A percentile compares a stretch with the other conserved stretches of the same genome.
Evolutionary conservation across 768 basidiomycete genomes (phyloP).

Genomic region (Collybia nuda): DNA sequence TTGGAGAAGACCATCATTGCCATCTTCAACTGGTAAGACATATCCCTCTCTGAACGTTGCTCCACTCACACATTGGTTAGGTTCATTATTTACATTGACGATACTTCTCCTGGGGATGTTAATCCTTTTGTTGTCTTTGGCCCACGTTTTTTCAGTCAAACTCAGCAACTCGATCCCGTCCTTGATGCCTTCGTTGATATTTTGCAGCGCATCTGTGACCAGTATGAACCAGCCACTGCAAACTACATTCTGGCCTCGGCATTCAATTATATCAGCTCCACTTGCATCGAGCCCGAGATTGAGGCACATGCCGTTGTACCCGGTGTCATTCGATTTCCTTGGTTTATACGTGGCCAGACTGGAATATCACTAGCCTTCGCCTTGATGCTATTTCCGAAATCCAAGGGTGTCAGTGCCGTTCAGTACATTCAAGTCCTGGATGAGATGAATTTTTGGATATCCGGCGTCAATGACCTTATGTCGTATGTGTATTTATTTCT

Average conservation of each 20-base stretch:
- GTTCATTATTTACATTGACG: conserved; percentile 16
- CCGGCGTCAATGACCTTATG: conserved; percentile 13
- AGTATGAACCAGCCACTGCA: conserved; percentile 11
- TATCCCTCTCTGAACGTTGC: too few species aligned
- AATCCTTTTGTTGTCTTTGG: conserved; percentile 6
- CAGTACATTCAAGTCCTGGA: conserved; percentile 11
- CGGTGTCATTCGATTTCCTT: conserved; percentile 6
- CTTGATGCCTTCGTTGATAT: conserved; percentile 8
- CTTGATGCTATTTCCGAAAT: conserved; percentile 9
- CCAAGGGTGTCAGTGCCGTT: not conserved
- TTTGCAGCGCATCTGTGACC: conserved; percentile 2
- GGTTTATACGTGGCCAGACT: conserved; percentile 12
- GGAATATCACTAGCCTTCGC: conserved; percentile 4
- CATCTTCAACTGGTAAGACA: conserved; percentile 9
- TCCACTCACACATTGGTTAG: not conserved
- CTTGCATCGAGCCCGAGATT: conserved; percentile 10
- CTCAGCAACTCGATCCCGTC: conserved; percentile 12
- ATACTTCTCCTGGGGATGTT: conserved; percentile 1
- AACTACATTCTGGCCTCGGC: conserved; percentile 11
- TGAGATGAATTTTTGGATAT: conserved; percentile 15
- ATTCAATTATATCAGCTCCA: conserved; percentile 11
- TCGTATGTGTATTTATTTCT: conserved; percentile 17
- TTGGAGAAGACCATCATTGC: conserved; percentile 9
- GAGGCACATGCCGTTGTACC: not conserved
- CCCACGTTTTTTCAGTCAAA: conserved; percentile 4